Base-by-base conservation (phyloP, 257 asterid species). In the Paraleonurus japonicus region DNA sequence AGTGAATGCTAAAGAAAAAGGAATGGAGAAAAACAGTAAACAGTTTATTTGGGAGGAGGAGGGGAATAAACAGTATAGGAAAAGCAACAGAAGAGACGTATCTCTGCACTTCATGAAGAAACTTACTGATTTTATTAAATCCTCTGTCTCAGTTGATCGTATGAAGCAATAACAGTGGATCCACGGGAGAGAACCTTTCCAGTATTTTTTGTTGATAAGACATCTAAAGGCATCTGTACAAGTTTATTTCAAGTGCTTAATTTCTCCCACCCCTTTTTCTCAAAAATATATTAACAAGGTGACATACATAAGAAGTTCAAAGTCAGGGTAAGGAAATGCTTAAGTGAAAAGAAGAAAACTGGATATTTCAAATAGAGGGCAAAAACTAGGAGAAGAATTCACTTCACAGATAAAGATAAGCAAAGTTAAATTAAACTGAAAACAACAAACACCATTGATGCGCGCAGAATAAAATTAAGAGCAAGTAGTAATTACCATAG, bases 121-220 rank as follows among this genome's bases (percentile, higher is more conserved):
- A 80, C 92, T 75, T 84, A 94, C 99, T 30, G 87, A 82, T 74
- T 72, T 62, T 62, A 89, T 82, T 24, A 23, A 81, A 74, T 85
- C 92, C 67, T 85, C 79, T 0, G 96, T 83, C 75, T 91, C 97
- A 67, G 63, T 83, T 53, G 96, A 78, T 33, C 97, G 85, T 51
- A 87, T 86, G 89, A 94, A 94, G 83, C 99, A 91, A 81, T 94
- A 94, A 76, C 99, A 91, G 79, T 94, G 97, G 76, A 94, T 89
- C 89, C 84, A 86, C 0, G 99, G 97, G 47, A 91, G 87, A 69
- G 90, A 74, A 32, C 96, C 97, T 80, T 81, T 85, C 97, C 96
- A 91, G 80, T 81, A 51, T 76, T 78, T 86, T 82, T 70, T 79
- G 71, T 83, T 67, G 61, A 94, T 77, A 58, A 84, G 87, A 73